Base-by-base conservation (phyloP, 2,329 filamentous ascomycete genomes). In the Graphilbum fragrans region DNA sequence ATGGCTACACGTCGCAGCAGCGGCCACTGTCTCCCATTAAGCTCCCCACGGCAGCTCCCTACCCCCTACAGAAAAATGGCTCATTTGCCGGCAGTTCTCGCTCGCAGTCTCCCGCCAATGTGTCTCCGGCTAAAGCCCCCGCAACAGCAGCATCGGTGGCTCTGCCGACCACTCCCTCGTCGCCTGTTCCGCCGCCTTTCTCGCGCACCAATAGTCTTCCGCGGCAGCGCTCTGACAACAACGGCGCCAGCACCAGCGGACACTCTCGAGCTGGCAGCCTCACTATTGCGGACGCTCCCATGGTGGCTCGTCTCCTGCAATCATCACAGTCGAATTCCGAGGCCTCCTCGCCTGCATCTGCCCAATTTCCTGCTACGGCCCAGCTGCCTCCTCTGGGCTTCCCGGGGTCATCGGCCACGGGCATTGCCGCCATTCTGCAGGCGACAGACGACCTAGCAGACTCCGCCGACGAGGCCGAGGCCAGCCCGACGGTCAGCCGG, bases 361-460 rank as follows among this genome's bases (percentile, higher is more conserved):
- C 21, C 14, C 45, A 41, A 6, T 41, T 42, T 22, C 12, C 45
- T 3, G 5, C 33, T 8, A 18, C 22, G 23, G 22, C 5, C 18
- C 18, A 18, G 17, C 25, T 14, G 19, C 37, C 7, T 38, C 39
- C 5, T 33, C 38, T 32, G 9, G 10, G n/a, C 8, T 11, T n/a
- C 17, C 36, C 23, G n/a, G 3, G 8, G n/a, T 21, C 33, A 3
- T 47, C 52, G 2, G 38, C 46, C 1, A 44, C 44, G 11, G 55
- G 70, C 5, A 65, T 77, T 55, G 70, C 72, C 2, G 73, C 70
- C 0, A 67, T 77, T 37, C 58, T 77, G 14, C 71, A 76, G 53
- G 66, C 66, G 2, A 67, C 69, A 2, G 73, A 77, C 14, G 72
- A 75, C 9, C 52, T 72, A 18, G 57, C 49, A 3, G 43, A 52